These are phyloP conservation scores for Exophiala bonariae DNA, from an alignment of 2,329 filamentous ascomycete species.

Conservation along the genomic window DNA sequence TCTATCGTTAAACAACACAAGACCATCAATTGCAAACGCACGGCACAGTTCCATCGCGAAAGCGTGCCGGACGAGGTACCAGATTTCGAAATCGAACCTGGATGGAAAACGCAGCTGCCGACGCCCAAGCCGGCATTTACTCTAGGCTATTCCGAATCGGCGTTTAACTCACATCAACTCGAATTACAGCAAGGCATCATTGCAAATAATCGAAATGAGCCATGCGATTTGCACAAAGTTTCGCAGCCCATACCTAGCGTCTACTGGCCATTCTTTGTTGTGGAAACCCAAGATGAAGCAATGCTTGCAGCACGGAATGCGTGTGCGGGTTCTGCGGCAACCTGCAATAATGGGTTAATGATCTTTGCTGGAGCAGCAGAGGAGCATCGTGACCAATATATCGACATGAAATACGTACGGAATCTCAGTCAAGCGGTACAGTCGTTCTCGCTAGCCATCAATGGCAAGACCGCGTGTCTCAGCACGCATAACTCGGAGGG, in stretches of 20 bases:
- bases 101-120: conserved; percentile 21
- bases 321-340: conserved; percentile 20
- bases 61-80: conserved; percentile 20
- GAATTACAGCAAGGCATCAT: conserved; percentile 29
- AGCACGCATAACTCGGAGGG: conserved; percentile 25
- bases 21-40: conserved; percentile 14
- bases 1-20: conserved; percentile 18
- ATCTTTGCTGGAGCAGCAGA: conserved; percentile 21
- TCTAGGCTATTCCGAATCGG: conserved; percentile 18
- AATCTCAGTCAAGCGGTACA: conserved; percentile 20
- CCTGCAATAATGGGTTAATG: conserved; percentile 27
- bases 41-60: conserved; percentile 16
- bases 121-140: conserved; percentile 22
- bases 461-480: conserved; percentile 23
- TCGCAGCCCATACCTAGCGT: conserved; percentile 23
- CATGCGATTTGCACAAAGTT: conserved; percentile 24
- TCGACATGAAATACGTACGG: conserved; percentile 16
- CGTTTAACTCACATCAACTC: conserved; percentile 20
- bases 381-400: conserved; percentile 8
- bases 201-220: conserved; percentile 19
- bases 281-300: conserved; percentile 22
- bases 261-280: conserved; percentile 28
- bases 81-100: conserved; percentile 19
- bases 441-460: conserved; percentile 27
- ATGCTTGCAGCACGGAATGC: conserved; percentile 23